Conservation (phyloP, 1,284 basidiomycete species). For the Ceratorhiza oryzae-sativae region DNA sequence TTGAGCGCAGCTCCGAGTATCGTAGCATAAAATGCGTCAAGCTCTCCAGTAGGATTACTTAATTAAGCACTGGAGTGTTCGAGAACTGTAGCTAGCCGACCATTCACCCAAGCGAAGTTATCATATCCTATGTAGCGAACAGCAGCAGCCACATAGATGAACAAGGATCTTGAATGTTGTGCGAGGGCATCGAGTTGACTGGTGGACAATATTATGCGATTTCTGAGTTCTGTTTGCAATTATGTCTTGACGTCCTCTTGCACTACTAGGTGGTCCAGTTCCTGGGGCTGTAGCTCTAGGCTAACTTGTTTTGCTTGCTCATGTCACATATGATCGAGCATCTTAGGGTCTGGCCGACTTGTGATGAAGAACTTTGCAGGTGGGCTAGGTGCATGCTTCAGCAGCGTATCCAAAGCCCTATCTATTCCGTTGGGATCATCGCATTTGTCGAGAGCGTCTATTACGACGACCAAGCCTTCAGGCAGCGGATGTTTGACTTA, state of each 20-base stretch:
- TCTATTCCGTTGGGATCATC: background rate
- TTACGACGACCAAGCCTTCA: background rate
- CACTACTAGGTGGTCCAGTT: slow-evolving; percentile 31
- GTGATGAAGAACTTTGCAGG: background rate
- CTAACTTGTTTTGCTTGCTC: background rate
- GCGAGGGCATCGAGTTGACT: background rate
- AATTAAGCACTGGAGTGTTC: too few species aligned
- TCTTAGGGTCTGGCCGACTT: background rate
- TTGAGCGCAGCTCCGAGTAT: too few species aligned
- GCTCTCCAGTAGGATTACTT: too few species aligned
- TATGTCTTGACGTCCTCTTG: slow-evolving; percentile 32
- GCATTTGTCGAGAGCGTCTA: slow-evolving; percentile 15
- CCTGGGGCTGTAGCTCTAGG: slow-evolving; percentile 8
- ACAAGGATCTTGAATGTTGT: background rate
- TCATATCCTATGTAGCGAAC: background rate
- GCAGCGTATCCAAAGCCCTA: background rate
- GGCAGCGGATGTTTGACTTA: background rate
- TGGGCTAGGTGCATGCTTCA: background rate
- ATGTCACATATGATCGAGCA: background rate
- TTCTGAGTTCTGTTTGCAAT: background rate
- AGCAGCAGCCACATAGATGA: slow-evolving; percentile 13
- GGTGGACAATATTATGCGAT: background rate
- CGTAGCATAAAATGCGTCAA: too few species aligned
- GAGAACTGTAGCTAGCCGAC: too few species aligned
- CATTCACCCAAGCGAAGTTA: background rate